These are phyloP conservation scores for Diaporthe aspalathi DNA, from an alignment of 2,329 filamentous ascomycete genomes.

Conservation along the genomic window DNA sequence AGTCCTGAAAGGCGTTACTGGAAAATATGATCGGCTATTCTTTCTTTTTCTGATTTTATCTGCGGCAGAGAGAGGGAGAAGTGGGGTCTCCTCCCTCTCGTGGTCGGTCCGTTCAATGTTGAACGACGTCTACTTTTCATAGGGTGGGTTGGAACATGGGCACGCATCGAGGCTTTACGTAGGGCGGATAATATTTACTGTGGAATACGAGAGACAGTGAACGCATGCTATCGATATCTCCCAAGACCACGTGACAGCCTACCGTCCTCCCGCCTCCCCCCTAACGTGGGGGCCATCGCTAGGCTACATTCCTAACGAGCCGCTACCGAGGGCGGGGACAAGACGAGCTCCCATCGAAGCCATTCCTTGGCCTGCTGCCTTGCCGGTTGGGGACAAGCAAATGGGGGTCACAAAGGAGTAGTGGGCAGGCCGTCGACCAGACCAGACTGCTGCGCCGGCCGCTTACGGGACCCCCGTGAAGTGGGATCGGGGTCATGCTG, in stretches of 20 bases:
- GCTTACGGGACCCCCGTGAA: background rate
- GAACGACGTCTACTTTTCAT: background rate
- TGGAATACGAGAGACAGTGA: slow-evolving; percentile 15
- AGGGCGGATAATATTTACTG: slow-evolving; percentile 13
- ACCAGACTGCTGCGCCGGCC: background rate
- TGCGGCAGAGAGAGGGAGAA: background rate
- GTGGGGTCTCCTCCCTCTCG: no score
- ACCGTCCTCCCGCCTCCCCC: no score
- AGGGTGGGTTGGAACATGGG: background rate
- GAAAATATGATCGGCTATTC: background rate
- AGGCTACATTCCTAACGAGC: background rate
- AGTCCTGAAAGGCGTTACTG: slow-evolving; percentile 13
- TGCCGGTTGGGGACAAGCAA: no score
- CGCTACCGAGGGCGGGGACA: background rate
- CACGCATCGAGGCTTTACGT: background rate
- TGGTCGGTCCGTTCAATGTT: background rate
- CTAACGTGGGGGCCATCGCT: no score
- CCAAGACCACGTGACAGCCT: no score
- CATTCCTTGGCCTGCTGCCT: background rate
- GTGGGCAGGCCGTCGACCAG: background rate
- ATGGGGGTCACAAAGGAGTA: background rate
- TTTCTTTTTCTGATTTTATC: background rate
- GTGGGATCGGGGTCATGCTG: background rate
- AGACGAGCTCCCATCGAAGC: background rate
- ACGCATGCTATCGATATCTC: no score